Evolutionary conservation across 768 basidiomycete species (phyloP), one percentile per base, ranked within the genome.

Genomic region (Gloeopeniophorella convolvens): DNA sequence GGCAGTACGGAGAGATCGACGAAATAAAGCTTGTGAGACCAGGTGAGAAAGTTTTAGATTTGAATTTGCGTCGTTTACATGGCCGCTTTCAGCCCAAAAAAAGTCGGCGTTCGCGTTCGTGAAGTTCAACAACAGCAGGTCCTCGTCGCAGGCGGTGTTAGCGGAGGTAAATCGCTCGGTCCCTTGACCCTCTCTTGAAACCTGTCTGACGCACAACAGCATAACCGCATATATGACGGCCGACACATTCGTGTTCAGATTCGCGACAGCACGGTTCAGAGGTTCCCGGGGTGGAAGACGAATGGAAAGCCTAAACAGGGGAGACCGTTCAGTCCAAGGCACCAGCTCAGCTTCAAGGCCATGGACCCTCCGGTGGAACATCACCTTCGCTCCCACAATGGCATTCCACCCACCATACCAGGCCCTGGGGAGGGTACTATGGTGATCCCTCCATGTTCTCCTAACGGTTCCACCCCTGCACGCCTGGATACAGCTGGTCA

Each of bases 71-170:
- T 34, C 10, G 41, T 18, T 42, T 33, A 18, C 34, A 39, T 39
- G 6, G 30, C n/a, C 31, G 30, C 36, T 47, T 31, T 51, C 49
- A 89, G 85, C 68, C 28, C 79, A 77, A 56, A 78, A 78, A 37
- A 75, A 72, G 55, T 73, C 80, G n/a, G 85, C 79, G 2, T 90
- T 88, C 61, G 88, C 88, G 2, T 89, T 90, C 59, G 77, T 90
- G 50, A 83, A 76, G 62, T 90, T 82, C 62, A 70, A 77, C 52
- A 77, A 80, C 49, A 71, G 72, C 2, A 79, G 83, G 8, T 71
- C 79, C 27, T 78, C 86, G n/a, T 71, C 74, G n/a, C 76, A 72
- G 48, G 88, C 88, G 4, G 74, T 89, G 18, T 65, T 64, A 24
- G 77, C 76, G 63, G 80, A 88, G 72, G 88, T 85, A 45, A 34